These are phyloP conservation scores for Voacanga thouarsii DNA, from an alignment of 257 asterid genomes.

Conservation along the genomic window DNA sequence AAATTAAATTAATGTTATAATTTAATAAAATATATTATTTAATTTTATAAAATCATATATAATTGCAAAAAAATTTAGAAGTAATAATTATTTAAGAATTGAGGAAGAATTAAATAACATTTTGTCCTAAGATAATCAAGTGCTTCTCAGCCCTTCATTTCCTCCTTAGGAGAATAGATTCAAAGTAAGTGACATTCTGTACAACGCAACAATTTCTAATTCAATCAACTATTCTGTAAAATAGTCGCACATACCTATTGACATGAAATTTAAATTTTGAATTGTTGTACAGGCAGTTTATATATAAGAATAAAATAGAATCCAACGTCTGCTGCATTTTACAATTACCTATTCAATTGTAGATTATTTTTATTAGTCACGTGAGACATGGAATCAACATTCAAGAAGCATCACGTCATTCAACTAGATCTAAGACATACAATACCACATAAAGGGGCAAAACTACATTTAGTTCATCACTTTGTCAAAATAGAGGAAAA, in stretches of 20 bases:
- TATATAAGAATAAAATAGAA: neutral
- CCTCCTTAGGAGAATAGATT: too few species aligned
- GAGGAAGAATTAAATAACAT: too few species aligned
- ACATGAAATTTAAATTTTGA: neutral
- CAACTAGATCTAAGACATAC: neutral
- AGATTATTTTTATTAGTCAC: neutral
- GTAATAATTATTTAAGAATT: too few species aligned
- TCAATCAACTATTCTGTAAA: neutral
- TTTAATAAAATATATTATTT: too few species aligned
- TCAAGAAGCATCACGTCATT: neutral
- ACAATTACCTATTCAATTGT: neutral
- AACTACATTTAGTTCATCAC: neutral
- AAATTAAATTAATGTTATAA: too few species aligned
- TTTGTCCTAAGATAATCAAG: too few species aligned
- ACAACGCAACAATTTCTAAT: neutral
- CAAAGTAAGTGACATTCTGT: neutral
- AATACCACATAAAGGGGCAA: neutral
- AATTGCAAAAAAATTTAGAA: too few species aligned
- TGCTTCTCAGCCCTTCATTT: too few species aligned
- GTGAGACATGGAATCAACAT: neutral
- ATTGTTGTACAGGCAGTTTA: neutral
- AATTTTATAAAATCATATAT: too few species aligned
- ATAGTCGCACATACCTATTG: neutral
- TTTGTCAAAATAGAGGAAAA: neutral
- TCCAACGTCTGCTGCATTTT: neutral